Evolutionary conservation across 495 filamentous ascomycete genomes (phyloP).

Genomic region (Penicillium herquei): DNA sequence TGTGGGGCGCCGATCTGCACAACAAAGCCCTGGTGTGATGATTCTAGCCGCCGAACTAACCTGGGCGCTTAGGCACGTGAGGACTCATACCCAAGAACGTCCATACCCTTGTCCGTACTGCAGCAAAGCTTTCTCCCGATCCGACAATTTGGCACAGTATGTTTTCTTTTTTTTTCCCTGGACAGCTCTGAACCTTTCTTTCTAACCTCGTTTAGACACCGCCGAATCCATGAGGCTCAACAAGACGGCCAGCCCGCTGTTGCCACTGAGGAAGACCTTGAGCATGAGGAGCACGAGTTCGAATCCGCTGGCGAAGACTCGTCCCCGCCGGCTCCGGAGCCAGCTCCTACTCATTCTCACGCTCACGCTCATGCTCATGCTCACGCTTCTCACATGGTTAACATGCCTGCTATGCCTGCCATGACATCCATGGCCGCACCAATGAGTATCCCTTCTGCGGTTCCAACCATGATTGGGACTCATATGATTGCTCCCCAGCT

Average conservation of each 20-base stretch:
- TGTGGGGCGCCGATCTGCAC: conserved; percentile 22
- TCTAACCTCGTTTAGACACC: conserved; percentile 60
- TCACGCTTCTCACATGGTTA: conserved; percentile 32
- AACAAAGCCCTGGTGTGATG: conserved; percentile 14
- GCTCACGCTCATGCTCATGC: neutral
- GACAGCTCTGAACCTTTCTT: conserved; percentile 3
- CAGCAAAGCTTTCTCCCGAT: conserved; percentile 97
- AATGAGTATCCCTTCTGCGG: conserved; percentile 37
- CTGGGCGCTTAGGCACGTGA: conserved; percentile 76
- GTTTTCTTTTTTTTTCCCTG: conserved; percentile 21
- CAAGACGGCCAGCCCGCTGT: conserved; percentile 62
- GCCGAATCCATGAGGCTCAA: conserved; percentile 86
- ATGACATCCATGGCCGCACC: conserved; percentile 41
- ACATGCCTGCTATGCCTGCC: conserved; percentile 34
- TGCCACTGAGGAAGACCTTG: conserved; percentile 71
- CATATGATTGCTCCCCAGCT: conserved; percentile 49
- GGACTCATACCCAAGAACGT: conserved; percentile 98
- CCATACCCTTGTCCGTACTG: conserved; percentile 96
- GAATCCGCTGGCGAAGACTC: conserved; percentile 74
- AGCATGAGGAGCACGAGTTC: conserved; percentile 70
- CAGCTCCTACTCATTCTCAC: neutral
- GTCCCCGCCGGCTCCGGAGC: conserved; percentile 40
- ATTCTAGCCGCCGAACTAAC: conserved; percentile 58
- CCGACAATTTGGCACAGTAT: conserved; percentile 98
- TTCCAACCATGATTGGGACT: conserved; percentile 35